Percentiles rank a stretch among this genome's conserved stretches.
phyloP scores from a whole-genome alignment of 371 early-diverging fungal genomes.

The Lichtheimia ramosa region DNA sequence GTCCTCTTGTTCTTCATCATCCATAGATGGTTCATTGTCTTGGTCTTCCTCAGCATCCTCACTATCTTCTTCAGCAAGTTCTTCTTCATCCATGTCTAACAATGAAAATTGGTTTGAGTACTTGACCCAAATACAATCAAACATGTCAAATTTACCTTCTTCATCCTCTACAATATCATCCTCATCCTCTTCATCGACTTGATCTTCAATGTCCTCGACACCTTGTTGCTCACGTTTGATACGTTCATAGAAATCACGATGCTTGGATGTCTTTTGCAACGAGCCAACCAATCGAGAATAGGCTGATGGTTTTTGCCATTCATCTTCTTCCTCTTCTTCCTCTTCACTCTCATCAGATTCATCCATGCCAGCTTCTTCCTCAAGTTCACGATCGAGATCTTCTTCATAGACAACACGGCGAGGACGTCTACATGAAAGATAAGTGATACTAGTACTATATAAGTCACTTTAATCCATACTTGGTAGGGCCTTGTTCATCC shows the following conservation, averaged over 20 bases:
- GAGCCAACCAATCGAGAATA: constrained; percentile 44
- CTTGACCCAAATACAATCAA: constrained; percentile 3
- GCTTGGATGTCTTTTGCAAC: constrained; percentile 46
- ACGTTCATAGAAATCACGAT: constrained; percentile 42
- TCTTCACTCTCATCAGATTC: constrained; percentile 28
- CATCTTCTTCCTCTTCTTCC: constrained; percentile 30
- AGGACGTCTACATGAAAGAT: constrained; percentile 20
- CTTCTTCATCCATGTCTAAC: constrained; percentile 17
- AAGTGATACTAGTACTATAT: background rate
- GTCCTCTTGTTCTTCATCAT: constrained; percentile 14
- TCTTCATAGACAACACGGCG: constrained; percentile 53
- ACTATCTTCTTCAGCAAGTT: constrained; percentile 40
- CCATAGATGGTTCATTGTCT: constrained; percentile 14
- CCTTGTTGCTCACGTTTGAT: constrained; percentile 47
- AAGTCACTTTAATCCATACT: constrained; percentile 2
- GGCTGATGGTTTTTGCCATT: constrained; percentile 51
- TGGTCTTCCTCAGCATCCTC: constrained; percentile 30
- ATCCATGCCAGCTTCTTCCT: constrained; percentile 36
- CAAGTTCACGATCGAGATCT: constrained; percentile 50
- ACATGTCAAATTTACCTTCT: constrained; percentile 6
- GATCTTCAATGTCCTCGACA: constrained; percentile 22
- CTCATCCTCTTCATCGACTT: constrained; percentile 12
- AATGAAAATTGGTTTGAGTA: too few relatives aligned
- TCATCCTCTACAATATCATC: constrained; percentile 12
- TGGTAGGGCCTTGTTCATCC: constrained; percentile 1